Conservation (phyloP, 2,329 filamentous ascomycete species). For the Pseudohalonectria lignicola region DNA sequence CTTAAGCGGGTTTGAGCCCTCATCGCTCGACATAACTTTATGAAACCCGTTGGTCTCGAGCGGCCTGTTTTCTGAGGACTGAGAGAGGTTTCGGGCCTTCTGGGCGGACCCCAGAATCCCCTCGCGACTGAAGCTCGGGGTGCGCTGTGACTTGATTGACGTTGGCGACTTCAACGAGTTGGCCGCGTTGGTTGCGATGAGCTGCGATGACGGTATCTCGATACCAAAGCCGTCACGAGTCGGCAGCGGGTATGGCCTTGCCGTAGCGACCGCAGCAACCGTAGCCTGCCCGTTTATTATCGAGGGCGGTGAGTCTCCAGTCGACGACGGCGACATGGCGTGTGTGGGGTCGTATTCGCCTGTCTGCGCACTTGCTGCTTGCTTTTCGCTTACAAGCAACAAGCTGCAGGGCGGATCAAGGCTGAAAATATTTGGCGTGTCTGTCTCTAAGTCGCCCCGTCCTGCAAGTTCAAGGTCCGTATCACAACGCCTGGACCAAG, state of each 20-base stretch:
- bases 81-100: slow-evolving; percentile 43
- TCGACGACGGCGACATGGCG: slow-evolving; percentile 40
- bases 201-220: slow-evolving; percentile 34
- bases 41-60: slow-evolving; percentile 33
- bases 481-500: too few species aligned
- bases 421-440: too few species aligned
- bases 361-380: too few species aligned
- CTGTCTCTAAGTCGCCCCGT: too few species aligned
- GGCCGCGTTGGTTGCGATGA: slow-evolving; percentile 27
- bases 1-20: slow-evolving; percentile 48
- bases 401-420: too few species aligned
- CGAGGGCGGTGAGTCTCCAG: slow-evolving; percentile 39
- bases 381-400: too few species aligned
- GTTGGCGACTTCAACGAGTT: slow-evolving; percentile 39
- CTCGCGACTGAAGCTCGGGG: slow-evolving; percentile 41
- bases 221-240: slow-evolving; percentile 36
- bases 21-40: slow-evolving; percentile 35
- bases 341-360: not conserved
- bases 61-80: slow-evolving; percentile 35
- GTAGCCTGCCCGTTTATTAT: slow-evolving; percentile 1
- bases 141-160: slow-evolving; percentile 33
- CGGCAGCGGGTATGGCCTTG: slow-evolving; percentile 31
- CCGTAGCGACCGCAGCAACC: slow-evolving; percentile 14
- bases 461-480: too few species aligned
- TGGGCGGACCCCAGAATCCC: slow-evolving; percentile 41